Conservation (phyloP, 805 yeast genomes). For the Metschnikowia arizonensis region DNA sequence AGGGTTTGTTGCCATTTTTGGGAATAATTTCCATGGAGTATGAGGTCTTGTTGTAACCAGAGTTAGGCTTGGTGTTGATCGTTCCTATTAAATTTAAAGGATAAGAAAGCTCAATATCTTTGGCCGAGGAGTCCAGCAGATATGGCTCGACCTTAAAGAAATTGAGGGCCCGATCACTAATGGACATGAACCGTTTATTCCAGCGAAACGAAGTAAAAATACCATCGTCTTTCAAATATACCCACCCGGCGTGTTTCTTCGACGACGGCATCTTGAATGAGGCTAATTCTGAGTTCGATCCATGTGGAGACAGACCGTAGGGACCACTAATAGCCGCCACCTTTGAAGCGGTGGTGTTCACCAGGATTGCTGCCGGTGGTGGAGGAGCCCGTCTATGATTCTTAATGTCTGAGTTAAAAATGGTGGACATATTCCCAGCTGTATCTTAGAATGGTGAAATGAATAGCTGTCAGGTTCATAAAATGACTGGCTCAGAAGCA, state of each 20-base stretch:
- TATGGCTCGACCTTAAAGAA: conserved; percentile 65
- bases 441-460: not conserved
- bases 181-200: conserved; percentile 82
- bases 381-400: conserved; percentile 44
- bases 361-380: conserved; percentile 28
- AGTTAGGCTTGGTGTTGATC: conserved; percentile 57
- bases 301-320: conserved; percentile 1
- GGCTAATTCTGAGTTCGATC: conserved; percentile 5
- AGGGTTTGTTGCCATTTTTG: conserved; percentile 50
- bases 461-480: not conserved
- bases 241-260: conserved; percentile 68
- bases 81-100: conserved; percentile 36
- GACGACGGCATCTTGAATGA: conserved; percentile 11
- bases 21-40: conserved; percentile 77
- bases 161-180: conserved; percentile 69
- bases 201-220: conserved; percentile 76
- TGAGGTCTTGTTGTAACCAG: conserved; percentile 34
- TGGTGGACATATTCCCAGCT: conserved; percentile 29
- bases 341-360: not conserved
- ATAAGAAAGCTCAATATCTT: conserved; percentile 42
- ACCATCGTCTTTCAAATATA: conserved; percentile 89
- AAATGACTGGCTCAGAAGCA: not conserved
- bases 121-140: conserved; percentile 28
- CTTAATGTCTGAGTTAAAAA: conserved; percentile 39
- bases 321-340: not conserved